These are phyloP conservation scores for Hypoxylon lenormandii DNA, from an alignment of 495 filamentous ascomycete species.

Conservation along the genomic window DNA sequence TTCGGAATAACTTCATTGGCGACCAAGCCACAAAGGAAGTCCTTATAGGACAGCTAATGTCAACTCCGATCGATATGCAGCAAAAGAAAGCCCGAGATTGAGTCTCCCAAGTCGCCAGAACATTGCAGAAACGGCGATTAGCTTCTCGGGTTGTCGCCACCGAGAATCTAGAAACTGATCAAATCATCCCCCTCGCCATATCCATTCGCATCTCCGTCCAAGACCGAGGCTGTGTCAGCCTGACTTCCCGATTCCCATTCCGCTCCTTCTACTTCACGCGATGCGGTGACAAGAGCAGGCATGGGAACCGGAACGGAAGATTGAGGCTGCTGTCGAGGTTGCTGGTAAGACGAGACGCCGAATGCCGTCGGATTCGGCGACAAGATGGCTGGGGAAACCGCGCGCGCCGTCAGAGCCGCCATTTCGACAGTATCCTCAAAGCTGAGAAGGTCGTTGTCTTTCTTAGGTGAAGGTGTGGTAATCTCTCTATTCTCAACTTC, in stretches of 20 bases:
- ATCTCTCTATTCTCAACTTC: background rate
- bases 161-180: constrained; percentile 3
- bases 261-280: constrained; percentile 15
- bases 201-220: background rate
- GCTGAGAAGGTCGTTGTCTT: constrained; percentile 22
- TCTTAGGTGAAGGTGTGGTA: constrained; percentile 9
- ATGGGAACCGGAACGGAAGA: background rate
- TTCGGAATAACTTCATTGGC: background rate
- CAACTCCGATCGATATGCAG: too few species aligned
- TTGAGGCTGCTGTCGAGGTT: too few species aligned
- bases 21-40: background rate
- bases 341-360: too few species aligned
- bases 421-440: constrained; percentile 17
- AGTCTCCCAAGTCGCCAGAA: background rate
- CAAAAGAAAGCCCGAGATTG: too few species aligned
- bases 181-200: constrained; percentile 10
- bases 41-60: background rate
- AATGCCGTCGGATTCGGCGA: background rate
- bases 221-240: background rate
- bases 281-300: background rate
- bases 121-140: background rate
- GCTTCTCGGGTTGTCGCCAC: background rate
- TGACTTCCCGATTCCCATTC: constrained; percentile 28
- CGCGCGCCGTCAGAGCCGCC: constrained; percentile 2
- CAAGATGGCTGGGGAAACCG: background rate